Evolutionary conservation across 345 rosid species (phyloP).

Genomic region (Boechera divaricarpa): DNA sequence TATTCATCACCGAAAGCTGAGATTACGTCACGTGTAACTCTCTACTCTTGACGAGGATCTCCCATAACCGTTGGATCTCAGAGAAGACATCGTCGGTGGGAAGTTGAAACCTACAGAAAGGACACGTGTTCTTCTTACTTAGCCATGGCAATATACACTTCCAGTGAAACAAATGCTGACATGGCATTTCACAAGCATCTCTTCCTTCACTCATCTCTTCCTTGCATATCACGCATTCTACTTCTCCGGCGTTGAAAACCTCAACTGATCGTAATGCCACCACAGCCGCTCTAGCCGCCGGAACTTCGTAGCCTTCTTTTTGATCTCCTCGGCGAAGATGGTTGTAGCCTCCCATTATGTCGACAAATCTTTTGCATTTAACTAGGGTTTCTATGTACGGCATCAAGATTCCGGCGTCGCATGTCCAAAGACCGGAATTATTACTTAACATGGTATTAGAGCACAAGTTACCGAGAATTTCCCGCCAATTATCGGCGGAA

Average conservation of each 20-base stretch:
- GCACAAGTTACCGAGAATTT: constrained; percentile 47
- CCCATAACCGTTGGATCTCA: constrained; percentile 92
- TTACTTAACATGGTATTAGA: constrained; percentile 45
- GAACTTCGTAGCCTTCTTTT: constrained; percentile 54
- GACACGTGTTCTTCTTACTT: constrained; percentile 82
- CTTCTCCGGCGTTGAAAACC: constrained; percentile 46
- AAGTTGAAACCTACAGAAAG: constrained; percentile 84
- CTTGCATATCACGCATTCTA: constrained; percentile 75
- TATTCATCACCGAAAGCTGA: constrained; percentile 1
- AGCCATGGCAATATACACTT: constrained; percentile 86
- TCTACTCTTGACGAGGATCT: constrained; percentile 47
- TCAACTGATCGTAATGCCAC: constrained; percentile 69
- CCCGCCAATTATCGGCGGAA: constrained; percentile 61
- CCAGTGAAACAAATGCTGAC: constrained; percentile 92
- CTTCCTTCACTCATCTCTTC: constrained; percentile 86
- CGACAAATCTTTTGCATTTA: constrained; percentile 68
- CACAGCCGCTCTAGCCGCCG: constrained; percentile 67
- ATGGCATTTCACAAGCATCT: constrained; percentile 85
- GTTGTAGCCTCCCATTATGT: constrained; percentile 49
- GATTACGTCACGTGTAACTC: constrained; percentile 38
- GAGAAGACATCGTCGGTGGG: constrained; percentile 79
- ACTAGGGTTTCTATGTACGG: constrained; percentile 68
- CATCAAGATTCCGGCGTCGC: constrained; percentile 61
- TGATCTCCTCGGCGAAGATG: constrained; percentile 29
- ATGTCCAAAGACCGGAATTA: constrained; percentile 51